These are phyloP conservation scores for Begonia masoniana DNA, from an alignment of 306 rosid genomes.

Conservation along the genomic window DNA sequence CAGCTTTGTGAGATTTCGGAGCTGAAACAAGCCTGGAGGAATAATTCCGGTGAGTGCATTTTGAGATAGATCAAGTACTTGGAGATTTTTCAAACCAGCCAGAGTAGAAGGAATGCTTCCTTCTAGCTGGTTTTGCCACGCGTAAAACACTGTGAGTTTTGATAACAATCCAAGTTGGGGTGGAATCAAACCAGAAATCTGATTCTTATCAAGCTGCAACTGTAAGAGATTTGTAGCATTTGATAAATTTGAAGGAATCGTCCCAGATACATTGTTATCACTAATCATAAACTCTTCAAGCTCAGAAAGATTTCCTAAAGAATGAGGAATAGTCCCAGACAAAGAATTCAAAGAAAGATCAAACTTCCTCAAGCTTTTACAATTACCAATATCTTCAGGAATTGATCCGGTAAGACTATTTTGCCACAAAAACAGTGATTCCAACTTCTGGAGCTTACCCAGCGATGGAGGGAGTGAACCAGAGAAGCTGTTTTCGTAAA, in stretches of 20 bases:
- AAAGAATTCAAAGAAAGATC: slow-evolving; percentile 80
- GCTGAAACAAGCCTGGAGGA: slow-evolving; percentile 65
- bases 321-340: slow-evolving; percentile 71
- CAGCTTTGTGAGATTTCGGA: slow-evolving; percentile 72
- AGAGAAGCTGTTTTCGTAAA: slow-evolving; percentile 71
- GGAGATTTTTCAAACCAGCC: slow-evolving; percentile 44
- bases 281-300: slow-evolving; percentile 91
- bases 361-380: slow-evolving; percentile 59
- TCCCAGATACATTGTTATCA: slow-evolving; percentile 76
- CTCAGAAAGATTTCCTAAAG: slow-evolving; percentile 35
- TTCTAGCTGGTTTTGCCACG: slow-evolving; percentile 90
- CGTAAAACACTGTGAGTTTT: slow-evolving; percentile 55
- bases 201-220: slow-evolving; percentile 80
- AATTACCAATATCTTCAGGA: slow-evolving; percentile 75
- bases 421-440: slow-evolving; percentile 73
- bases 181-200: slow-evolving; percentile 86
- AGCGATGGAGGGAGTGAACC: slow-evolving; percentile 74
- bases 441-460: slow-evolving; percentile 68
- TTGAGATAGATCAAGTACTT: slow-evolving; percentile 72
- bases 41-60: slow-evolving; percentile 65
- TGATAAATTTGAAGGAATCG: slow-evolving; percentile 63
- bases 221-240: slow-evolving; percentile 52
- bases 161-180: slow-evolving; percentile 53
- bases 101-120: slow-evolving; percentile 76
- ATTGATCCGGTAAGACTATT: slow-evolving; percentile 60